phyloP scores from a whole-genome alignment of 176 grass and related monocot species.

The Triticum monococcum region DNA sequence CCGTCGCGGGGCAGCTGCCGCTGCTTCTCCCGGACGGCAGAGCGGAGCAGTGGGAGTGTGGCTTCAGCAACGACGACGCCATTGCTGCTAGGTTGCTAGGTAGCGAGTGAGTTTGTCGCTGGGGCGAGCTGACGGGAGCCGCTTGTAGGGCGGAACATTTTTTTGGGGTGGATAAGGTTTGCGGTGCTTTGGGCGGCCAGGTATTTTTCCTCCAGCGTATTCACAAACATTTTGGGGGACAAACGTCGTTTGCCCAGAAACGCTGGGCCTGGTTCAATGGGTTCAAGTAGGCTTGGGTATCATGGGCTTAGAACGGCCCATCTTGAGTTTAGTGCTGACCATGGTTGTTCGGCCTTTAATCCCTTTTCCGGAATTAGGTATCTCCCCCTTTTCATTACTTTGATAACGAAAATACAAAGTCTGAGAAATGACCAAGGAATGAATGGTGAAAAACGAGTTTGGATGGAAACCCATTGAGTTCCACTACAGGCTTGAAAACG shows the following conservation, averaged over 20 bases:
- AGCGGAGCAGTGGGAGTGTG: slow-evolving; percentile 36
- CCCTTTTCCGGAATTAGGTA: too few relatives aligned
- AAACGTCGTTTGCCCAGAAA: not conserved
- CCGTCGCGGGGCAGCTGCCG: slow-evolving; percentile 12
- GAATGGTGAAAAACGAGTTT: too few relatives aligned
- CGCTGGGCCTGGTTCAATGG: not conserved
- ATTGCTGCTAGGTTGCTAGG: slow-evolving; percentile 38
- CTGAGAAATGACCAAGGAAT: too few relatives aligned
- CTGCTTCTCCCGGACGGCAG: slow-evolving; percentile 9
- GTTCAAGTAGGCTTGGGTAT: not conserved
- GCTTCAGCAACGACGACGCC: slow-evolving; percentile 54
- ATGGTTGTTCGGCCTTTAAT: not conserved
- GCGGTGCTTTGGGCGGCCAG: slow-evolving; percentile 21
- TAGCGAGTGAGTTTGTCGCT: not conserved
- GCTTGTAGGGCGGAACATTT: not conserved
- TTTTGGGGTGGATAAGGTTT: slow-evolving; percentile 32
- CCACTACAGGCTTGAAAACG: too few relatives aligned
- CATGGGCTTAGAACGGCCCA: not conserved
- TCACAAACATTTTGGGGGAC: not conserved
- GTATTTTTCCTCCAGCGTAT: not conserved
- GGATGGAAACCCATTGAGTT: too few relatives aligned
- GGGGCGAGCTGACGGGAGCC: not conserved
- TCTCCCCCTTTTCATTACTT: too few relatives aligned
- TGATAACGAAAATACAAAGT: too few relatives aligned
- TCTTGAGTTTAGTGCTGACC: not conserved